phyloP scores from a whole-genome alignment of 768 basidiomycete species.

The Phylloporus rhodoxanthus region DNA sequence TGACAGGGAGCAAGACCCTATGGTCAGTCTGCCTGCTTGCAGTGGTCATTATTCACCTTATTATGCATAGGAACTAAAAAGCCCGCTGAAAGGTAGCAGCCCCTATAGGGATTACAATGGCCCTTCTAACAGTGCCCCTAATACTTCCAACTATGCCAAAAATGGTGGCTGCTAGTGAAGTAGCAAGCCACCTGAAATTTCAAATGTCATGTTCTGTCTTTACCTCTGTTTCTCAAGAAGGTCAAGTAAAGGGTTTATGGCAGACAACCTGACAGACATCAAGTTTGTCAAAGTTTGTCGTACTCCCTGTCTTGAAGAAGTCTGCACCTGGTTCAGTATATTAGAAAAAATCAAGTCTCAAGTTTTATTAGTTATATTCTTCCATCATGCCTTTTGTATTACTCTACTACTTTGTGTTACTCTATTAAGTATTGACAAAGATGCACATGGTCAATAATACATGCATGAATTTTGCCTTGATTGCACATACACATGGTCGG shows the following conservation, averaged over 20 bases:
- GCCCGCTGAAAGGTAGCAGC: constrained; percentile 70
- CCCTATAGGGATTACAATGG: constrained; percentile 46
- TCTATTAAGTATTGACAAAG: constrained; percentile 35
- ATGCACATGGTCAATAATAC: constrained; percentile 34
- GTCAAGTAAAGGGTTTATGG: constrained; percentile 40
- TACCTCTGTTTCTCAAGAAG: constrained; percentile 31
- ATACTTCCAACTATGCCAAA: constrained; percentile 35
- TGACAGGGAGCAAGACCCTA: constrained; percentile 56
- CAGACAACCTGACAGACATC: constrained; percentile 35
- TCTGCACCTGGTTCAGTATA: constrained; percentile 46
- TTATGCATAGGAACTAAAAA: constrained; percentile 72
- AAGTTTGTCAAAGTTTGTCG: constrained; percentile 49
- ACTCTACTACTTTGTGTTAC: constrained; percentile 45
- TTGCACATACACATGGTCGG: too few species aligned
- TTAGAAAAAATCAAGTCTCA: constrained; percentile 58
- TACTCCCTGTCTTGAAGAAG: constrained; percentile 44
- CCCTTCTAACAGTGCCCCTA: constrained; percentile 35
- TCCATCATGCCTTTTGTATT: constrained; percentile 36
- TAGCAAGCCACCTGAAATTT: constrained; percentile 12
- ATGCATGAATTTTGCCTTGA: too few species aligned
- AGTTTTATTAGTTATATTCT: constrained; percentile 48
- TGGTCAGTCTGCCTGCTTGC: constrained; percentile 63
- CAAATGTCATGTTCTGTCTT: constrained; percentile 24
- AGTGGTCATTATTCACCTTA: constrained; percentile 72
- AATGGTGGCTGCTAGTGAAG: constrained; percentile 59